Base-by-base conservation (phyloP, 176 grass and related monocot genomes). In the Oropetium thomaeum region DNA sequence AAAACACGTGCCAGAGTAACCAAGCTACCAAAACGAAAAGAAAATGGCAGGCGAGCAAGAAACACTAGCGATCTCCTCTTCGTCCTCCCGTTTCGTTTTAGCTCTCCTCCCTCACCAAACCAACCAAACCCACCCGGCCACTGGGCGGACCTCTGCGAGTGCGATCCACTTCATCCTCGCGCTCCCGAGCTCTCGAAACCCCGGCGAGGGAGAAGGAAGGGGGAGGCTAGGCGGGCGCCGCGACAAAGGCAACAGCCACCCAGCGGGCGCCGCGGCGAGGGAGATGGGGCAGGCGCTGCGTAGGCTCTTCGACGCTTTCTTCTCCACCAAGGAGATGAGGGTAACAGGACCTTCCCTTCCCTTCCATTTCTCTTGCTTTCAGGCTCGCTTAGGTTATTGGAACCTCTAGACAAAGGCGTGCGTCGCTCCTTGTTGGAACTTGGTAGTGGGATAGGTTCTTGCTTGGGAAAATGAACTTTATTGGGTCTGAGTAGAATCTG, bases 261-360 rank as follows among this genome's bases (percentile, higher is more conserved):
- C 38, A 54, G 55, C 2, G 23, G 47, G 81, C 54, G 63, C 26
- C 62, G 62, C 58, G 53, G 65, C 35, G 45, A 47, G 47, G 78
- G 44, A n/a, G 65, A 97, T 97, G 93, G 93, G 93, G 75, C 93
- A 97, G 73, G 84, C 93, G 66, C 89, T 97, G 40, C 93, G 93
- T 54, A 90, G 73, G 85, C 89, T 97, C 75, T 97, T 97, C 90
- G 93, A 97, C 72, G 26, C 82, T 40, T 90, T 97, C 81, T 97
- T 97, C 86, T 91, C 89, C 75, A 89, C 86, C 75, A 97, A 86
- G 78, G 93, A 97, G 79, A 97, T 97, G 93, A 75, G 93, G 87
- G 93, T 97, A 78, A 29, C 31, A 20, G 1, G 53, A 7, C 19
- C 16, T 51, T 1, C 8, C 23, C 16, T 51, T 1, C 8, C 23